Conservation (phyloP, 169 alveolate species). For the Plasmodium knowlesi region DNA sequence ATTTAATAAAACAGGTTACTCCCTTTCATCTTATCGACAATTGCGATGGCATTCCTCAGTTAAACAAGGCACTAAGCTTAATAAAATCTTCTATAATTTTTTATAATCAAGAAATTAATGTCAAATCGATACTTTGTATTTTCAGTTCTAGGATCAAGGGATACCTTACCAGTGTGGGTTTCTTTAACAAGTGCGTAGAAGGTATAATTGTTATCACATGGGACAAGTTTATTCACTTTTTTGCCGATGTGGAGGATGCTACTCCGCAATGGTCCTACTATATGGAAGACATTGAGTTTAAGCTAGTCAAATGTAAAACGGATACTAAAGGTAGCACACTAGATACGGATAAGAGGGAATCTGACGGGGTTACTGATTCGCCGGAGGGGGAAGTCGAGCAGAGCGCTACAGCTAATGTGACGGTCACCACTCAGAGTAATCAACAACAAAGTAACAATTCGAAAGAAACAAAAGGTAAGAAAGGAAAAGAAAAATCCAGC, state of each 20-base stretch:
- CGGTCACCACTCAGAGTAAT: neutral
- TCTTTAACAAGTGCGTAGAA: conserved; percentile 57
- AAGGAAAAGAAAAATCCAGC: neutral
- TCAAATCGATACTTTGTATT: conserved; percentile 58
- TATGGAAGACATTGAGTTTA: conserved; percentile 59
- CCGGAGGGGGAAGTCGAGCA: neutral
- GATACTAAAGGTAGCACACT: neutral
- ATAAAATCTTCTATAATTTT: conserved; percentile 30
- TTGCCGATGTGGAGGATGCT: conserved; percentile 30
- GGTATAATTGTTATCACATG: conserved; percentile 63
- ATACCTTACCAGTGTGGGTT: conserved; percentile 60
- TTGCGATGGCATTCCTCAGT: conserved; percentile 18
- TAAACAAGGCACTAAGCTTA: conserved; percentile 51
- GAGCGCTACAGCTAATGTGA: neutral
- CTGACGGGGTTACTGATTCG: neutral
- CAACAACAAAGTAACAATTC: neutral
- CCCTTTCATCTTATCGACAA: conserved; percentile 35
- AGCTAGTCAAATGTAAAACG: conserved; percentile 1
- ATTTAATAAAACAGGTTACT: conserved; percentile 19
- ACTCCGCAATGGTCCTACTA: conserved; percentile 73
- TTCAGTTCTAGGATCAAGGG: conserved; percentile 56
- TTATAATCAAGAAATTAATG: conserved; percentile 32
- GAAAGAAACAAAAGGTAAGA: neutral
- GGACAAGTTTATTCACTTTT: conserved; percentile 70
- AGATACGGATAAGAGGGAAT: neutral